Conservation (phyloP, 1,284 basidiomycete genomes). For the Xerocomus nothofagi region DNA sequence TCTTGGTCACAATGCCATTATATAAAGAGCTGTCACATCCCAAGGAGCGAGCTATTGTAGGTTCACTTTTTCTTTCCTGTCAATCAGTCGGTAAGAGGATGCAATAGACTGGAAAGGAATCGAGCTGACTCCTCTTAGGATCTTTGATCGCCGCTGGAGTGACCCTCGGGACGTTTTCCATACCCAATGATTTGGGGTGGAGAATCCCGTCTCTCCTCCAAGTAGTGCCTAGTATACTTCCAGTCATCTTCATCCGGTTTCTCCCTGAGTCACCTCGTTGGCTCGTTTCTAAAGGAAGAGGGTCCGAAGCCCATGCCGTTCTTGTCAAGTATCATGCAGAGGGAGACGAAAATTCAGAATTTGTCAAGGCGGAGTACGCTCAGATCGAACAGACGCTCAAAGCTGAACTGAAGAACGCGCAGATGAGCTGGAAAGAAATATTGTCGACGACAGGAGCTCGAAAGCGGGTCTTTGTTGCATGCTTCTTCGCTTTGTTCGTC, state of each 20-base stretch:
- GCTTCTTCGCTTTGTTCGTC: constrained; percentile 44
- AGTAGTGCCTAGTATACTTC: constrained; percentile 46
- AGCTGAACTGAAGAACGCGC: constrained; percentile 3
- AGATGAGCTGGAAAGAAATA: not conserved
- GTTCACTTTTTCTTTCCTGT: constrained; percentile 19
- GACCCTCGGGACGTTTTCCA: constrained; percentile 49
- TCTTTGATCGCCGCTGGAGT: constrained; percentile 27
- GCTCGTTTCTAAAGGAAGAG: constrained; percentile 53
- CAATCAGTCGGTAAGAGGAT: no score
- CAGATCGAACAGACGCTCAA: constrained; percentile 51
- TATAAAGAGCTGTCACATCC: constrained; percentile 25
- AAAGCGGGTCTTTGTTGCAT: constrained; percentile 11
- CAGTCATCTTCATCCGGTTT: constrained; percentile 47
- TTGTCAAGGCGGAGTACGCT: constrained; percentile 26
- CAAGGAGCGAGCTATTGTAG: constrained; percentile 20
- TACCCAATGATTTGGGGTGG: constrained; percentile 54
- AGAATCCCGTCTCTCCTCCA: constrained; percentile 59
- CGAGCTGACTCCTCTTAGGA: constrained; percentile 7
- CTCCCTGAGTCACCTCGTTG: constrained; percentile 63
- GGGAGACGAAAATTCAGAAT: constrained; percentile 14
- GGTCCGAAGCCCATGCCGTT: constrained; percentile 37
- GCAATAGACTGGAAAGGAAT: rapidly evolving
- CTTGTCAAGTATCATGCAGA: constrained; percentile 22
- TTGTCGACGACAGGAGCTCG: constrained; percentile 13
- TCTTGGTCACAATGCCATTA: not conserved